Base-by-base conservation (phyloP, 306 rosid genomes). In the Acmispon strigosus region DNA sequence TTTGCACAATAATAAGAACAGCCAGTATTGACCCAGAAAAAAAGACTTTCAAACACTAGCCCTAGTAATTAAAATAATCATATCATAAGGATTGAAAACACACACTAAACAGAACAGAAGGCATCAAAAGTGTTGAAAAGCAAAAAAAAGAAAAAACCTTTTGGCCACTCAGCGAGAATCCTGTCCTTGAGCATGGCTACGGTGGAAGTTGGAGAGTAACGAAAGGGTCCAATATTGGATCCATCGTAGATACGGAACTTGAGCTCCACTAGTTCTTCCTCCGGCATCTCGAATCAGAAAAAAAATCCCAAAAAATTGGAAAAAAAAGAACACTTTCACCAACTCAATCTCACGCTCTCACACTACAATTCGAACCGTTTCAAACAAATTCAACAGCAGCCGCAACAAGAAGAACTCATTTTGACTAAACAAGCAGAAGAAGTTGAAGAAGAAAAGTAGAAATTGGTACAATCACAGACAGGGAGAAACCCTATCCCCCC, bases 211-310 rank as follows among this genome's bases (percentile, higher is more conserved):
- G 89, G 96, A 1, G 94, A 87, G 65, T 86, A 92, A 37, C 89
- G 85, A 48, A 84, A 87, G 3, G 98, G 98, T 59, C 98, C 98
- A 3, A 92, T 84, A 76, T 92, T 95, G 20, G 96, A 83, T 80
- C 98, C 98, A 79, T 92, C 98, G 47, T 84, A 92, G 15, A 89
- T 88, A 41, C 96, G 96, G 75, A 92, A 92, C 88, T 89, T 92
- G 22, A 92, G 92, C 84, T 92, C 97, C 27, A 89, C 82, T 60
- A 84, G 48, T 70, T 92, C 96, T 73, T 92, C 92, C 80, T 92
- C 96, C 70, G 96, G 90, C 97, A 92, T 92, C 89, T 75, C 75
- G 63, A 78, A 62, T 61, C 77, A 37, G 19, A 13, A 6, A 3
- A 2, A 32, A 42, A 42, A 62, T 4, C 11, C 39, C 12, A 17